phyloP scores from a whole-genome alignment of 2,329 filamentous ascomycete species.

The Domatiomyces catenatus region DNA sequence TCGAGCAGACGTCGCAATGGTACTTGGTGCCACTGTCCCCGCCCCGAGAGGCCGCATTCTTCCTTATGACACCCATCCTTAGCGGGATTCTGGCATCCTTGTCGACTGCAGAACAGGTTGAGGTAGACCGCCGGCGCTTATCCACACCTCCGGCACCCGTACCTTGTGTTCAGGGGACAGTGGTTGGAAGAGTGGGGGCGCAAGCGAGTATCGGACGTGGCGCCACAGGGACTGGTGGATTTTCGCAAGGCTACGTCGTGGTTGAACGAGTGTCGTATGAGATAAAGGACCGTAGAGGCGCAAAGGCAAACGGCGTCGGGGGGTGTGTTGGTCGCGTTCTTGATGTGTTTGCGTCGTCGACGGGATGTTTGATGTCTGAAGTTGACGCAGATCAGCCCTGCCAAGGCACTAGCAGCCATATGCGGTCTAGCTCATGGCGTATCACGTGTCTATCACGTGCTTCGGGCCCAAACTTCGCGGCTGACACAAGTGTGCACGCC shows the following conservation, averaged over 20 bases:
- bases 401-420: neutral
- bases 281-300: too few species aligned
- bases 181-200: neutral
- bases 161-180: neutral
- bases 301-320: neutral
- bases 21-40: slow-evolving; percentile 87
- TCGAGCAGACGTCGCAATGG: slow-evolving; percentile 91
- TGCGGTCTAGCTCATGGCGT: neutral
- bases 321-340: neutral
- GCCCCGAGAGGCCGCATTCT: slow-evolving; percentile 75
- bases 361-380: too few species aligned
- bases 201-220: neutral
- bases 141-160: neutral
- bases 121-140: slow-evolving; percentile 11
- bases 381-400: neutral
- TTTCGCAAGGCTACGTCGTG: neutral
- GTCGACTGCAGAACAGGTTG: slow-evolving; percentile 21
- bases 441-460: neutral
- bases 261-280: neutral
- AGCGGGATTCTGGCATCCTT: slow-evolving; percentile 27
- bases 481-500: neutral
- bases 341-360: neutral
- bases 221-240: neutral
- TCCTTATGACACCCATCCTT: slow-evolving; percentile 83
- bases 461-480: neutral